Percentiles rank a stretch among this genome's conserved stretches.
Evolutionary conservation across 2,329 filamentous ascomycete species (phyloP).

Genomic region (Pseudocercospora vitis): DNA sequence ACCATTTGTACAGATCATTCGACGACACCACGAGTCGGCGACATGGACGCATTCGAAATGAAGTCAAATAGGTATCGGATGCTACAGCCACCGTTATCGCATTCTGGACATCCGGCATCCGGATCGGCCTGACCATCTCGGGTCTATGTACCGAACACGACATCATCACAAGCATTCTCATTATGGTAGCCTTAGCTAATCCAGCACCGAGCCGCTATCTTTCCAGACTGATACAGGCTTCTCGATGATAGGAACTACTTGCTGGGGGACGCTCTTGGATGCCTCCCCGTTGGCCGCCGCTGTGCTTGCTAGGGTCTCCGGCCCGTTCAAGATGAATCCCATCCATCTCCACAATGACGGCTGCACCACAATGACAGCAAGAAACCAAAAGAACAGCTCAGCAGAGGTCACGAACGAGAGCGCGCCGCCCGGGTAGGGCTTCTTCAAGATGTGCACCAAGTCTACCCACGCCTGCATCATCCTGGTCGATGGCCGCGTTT

Average conservation of each 20-base stretch:
- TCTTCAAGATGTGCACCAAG: constrained; percentile 72
- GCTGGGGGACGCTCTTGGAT: neutral
- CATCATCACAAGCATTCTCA: neutral
- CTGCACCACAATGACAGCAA: constrained; percentile 74
- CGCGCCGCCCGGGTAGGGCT: constrained; percentile 66
- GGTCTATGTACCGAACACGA: too few species aligned
- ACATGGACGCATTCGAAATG: neutral
- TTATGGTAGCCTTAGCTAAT: neutral
- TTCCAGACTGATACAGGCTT: neutral
- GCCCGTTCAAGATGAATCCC: constrained; percentile 74
- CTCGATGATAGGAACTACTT: too few species aligned
- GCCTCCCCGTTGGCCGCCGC: neutral
- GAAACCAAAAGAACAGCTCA: constrained; percentile 81
- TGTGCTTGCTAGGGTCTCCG: constrained; percentile 9
- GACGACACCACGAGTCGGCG: neutral
- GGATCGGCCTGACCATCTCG: too few species aligned
- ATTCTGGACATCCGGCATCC: too few species aligned
- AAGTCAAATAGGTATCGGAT: neutral
- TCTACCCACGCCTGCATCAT: constrained; percentile 87
- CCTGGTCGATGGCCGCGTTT: constrained; percentile 67
- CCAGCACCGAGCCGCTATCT: neutral
- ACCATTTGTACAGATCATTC: neutral
- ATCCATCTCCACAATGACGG: constrained; percentile 91
- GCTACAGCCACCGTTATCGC: too few species aligned
- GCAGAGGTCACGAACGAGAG: constrained; percentile 90